Percentiles rank a stretch among this genome's conserved stretches.
phyloP scores from a whole-genome alignment of 495 filamentous ascomycete species.

The Penicillium macrosclerotiorum region DNA sequence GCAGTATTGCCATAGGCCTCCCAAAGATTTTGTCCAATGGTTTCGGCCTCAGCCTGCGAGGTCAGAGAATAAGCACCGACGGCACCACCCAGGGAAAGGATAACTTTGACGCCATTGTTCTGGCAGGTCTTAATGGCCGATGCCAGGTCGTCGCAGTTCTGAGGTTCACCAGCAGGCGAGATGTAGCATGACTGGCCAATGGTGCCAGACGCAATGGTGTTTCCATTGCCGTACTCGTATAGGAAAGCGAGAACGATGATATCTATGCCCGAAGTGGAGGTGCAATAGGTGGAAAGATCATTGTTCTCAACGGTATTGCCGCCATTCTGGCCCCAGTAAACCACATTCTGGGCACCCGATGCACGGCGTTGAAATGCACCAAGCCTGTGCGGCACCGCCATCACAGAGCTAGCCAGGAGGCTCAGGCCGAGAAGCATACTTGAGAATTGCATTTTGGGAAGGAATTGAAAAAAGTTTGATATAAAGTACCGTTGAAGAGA shows the following conservation, averaged over 20 bases:
- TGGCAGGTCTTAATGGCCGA: conserved; percentile 51
- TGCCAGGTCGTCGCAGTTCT: conserved; percentile 44
- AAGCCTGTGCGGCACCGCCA: conserved; percentile 28
- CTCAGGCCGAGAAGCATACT: conserved; percentile 25
- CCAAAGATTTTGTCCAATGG: conserved; percentile 52
- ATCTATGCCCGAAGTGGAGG: conserved; percentile 37
- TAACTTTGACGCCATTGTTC: conserved; percentile 44
- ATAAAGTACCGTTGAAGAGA: not conserved
- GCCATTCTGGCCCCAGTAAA: conserved; percentile 47
- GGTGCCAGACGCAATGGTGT: conserved; percentile 24
- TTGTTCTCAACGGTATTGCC: conserved; percentile 40
- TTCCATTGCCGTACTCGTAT: conserved; percentile 33
- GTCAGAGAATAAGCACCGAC: conserved; percentile 37
- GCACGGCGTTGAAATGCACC: conserved; percentile 10
- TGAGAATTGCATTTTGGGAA: conserved; percentile 26
- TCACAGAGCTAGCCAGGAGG: conserved; percentile 24
- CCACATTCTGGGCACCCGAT: conserved; percentile 33
- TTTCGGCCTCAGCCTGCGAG: conserved; percentile 38
- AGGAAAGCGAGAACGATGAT: conserved; percentile 56
- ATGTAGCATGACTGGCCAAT: conserved; percentile 25
- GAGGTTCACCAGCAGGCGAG: conserved; percentile 17
- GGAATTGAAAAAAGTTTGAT: not conserved
- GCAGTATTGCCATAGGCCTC: conserved; percentile 49
- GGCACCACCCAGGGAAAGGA: conserved; percentile 51
- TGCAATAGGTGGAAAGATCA: conserved; percentile 42